phyloP scores from a whole-genome alignment of 768 basidiomycete genomes.

The Nidularia pulvinata region DNA sequence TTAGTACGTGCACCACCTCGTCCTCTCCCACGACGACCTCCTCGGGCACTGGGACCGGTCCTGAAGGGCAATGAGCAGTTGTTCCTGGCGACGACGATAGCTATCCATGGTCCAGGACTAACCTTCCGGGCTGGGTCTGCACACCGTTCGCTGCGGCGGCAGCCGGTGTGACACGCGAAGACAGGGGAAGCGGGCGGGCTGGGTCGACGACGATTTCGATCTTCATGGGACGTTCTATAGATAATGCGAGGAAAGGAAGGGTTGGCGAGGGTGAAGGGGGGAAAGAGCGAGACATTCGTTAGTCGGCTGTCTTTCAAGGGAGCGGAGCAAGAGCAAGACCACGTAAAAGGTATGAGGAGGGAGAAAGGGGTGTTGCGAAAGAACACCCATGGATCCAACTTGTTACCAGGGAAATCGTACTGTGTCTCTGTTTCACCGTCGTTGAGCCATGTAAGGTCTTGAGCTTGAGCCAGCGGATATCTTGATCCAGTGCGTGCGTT shows the following conservation, averaged over 20 bases:
- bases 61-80: constrained; percentile 15
- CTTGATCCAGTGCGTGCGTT: not conserved
- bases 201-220: constrained; percentile 97
- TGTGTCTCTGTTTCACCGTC: constrained; percentile 34
- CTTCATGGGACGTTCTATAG: constrained; percentile 94
- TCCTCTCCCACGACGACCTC: constrained; percentile 47
- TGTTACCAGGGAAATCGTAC: constrained; percentile 35
- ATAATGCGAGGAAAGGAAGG: constrained; percentile 30
- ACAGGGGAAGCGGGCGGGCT: constrained; percentile 67
- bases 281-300: constrained; percentile 32
- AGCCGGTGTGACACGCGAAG: constrained; percentile 84
- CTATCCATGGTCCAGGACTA: constrained; percentile 9
- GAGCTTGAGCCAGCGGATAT: constrained; percentile 10
- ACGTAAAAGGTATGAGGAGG: constrained; percentile 38
- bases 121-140: constrained; percentile 21
- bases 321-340: constrained; percentile 28
- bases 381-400: constrained; percentile 22
- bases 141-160: constrained; percentile 35
- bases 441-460: constrained; percentile 4
- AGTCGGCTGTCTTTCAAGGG: constrained; percentile 43
- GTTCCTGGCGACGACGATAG: not conserved
- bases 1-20: constrained; percentile 42
- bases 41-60: constrained; percentile 29
- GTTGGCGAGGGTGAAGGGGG: constrained; percentile 27
- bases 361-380: constrained; percentile 19